Percentiles rank a stretch among this genome's conserved stretches.
phyloP scores from a whole-genome alignment of 768 basidiomycete species.

The Leccinellum rugosiceps region DNA sequence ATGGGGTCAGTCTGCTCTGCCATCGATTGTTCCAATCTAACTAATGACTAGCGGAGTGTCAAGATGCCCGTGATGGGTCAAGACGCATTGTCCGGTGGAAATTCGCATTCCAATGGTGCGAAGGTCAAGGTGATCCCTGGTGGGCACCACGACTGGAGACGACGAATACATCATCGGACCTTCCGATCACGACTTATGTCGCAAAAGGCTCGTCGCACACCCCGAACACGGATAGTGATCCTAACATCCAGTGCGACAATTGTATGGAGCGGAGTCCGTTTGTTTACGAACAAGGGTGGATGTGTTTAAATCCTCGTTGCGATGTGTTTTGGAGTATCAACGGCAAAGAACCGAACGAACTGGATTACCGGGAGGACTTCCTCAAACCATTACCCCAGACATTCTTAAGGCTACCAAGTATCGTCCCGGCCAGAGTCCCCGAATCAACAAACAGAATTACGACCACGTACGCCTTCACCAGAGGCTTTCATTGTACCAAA shows the following conservation, averaged over 20 bases:
- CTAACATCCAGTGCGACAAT: constrained; percentile 32
- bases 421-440: constrained; percentile 37
- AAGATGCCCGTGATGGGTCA: constrained; percentile 43
- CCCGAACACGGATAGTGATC: not conserved
- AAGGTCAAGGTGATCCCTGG: constrained; percentile 60
- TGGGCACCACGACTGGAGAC: constrained; percentile 32
- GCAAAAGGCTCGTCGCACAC: not conserved
- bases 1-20: constrained; percentile 36
- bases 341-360: constrained; percentile 29
- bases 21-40: constrained; percentile 16
- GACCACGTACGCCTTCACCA: constrained; percentile 54
- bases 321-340: constrained; percentile 49
- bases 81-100: constrained; percentile 72
- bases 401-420: constrained; percentile 34
- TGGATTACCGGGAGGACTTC: constrained; percentile 51
- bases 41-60: constrained; percentile 50
- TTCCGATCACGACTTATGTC: not conserved
- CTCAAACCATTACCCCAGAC: constrained; percentile 34
- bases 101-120: constrained; percentile 84
- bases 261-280: constrained; percentile 48
- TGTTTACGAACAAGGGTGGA: constrained; percentile 57
- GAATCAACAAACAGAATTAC: constrained; percentile 35
- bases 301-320: constrained; percentile 62
- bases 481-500: constrained; percentile 63
- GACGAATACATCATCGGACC: not conserved